Base-by-base conservation (phyloP, 345 rosid species). In the Eutrema heterophyllum region DNA sequence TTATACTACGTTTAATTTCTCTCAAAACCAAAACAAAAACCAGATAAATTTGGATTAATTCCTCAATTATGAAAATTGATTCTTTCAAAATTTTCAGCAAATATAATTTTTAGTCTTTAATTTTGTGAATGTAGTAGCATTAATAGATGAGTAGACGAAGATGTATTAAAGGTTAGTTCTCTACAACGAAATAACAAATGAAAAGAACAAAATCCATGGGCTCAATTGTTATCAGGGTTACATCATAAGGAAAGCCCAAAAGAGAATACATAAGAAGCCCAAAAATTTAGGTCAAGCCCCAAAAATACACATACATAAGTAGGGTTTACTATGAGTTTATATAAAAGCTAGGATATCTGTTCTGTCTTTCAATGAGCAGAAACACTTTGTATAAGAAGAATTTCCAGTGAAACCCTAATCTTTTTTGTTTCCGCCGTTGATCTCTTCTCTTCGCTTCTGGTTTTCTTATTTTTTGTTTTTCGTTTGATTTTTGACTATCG, bases 251-350 rank as follows among this genome's bases (percentile, higher is more conserved):
- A 40, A 12, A 9, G 52, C 45, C 69, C 11, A 21, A 41, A 2
- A 7, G 1, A 7, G 2, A 38, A 12, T 7, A 38, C 10, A 14
- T 16, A 30, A 40, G 15, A 53, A 54, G 64, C 57, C 77, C 64
- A 52, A 14, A 32, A 0, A 21, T 1, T 14, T 21, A 32, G 6
- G 18, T 3, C 5, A 10, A 58, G 46, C 18, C 56, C 70, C 30
- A 32, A 32, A 8, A 16, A 5, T 11, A 36, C 35, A 41, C 15
- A 43, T 6, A 63, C 35, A 36, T 5, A 12, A 44, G 0, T 73
- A 73, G 71, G 77, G 66, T 65, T 73, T 45, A 53, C 40, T 3
- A 2, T 7, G 15, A 4, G 16, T 46, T 43, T 16, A 56, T 65
- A 73, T 73, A 73, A 56, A 65, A 64, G 4, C 24, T 36, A 55